These are phyloP conservation scores for Raphanus sativus DNA, from an alignment of 345 rosid genomes.

Conservation along the genomic window DNA sequence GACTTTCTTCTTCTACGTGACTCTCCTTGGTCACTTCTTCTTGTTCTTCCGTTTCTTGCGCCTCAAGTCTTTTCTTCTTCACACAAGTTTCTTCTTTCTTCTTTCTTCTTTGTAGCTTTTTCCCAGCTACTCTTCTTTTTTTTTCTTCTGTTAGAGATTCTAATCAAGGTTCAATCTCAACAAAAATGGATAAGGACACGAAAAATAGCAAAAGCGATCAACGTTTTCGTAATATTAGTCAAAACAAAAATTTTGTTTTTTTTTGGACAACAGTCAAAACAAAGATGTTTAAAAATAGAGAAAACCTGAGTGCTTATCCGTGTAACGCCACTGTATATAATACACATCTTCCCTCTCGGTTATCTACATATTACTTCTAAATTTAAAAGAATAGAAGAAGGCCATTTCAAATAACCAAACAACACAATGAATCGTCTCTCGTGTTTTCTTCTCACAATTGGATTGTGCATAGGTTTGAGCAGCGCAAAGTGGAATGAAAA, in stretches of 20 bases:
- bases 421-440: neutral
- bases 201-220: neutral
- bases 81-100: no score
- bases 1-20: no score
- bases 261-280: no score
- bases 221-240: neutral
- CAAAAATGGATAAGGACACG: neutral
- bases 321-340: neutral
- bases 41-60: no score
- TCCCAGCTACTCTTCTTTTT: no score
- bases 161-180: no score
- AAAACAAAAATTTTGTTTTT: no score
- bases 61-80: no score
- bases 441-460: neutral
- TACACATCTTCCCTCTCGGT: neutral
- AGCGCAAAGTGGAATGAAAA: neutral
- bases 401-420: neutral
- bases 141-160: no score
- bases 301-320: neutral
- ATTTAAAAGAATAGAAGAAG: neutral
- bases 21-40: no score
- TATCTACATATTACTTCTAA: neutral
- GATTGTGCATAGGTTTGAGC: neutral
- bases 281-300: no score
- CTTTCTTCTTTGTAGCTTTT: no score